These are phyloP conservation scores for Phlebiopsis gigantea DNA, from an alignment of 768 basidiomycete genomes.

Conservation along the genomic window DNA sequence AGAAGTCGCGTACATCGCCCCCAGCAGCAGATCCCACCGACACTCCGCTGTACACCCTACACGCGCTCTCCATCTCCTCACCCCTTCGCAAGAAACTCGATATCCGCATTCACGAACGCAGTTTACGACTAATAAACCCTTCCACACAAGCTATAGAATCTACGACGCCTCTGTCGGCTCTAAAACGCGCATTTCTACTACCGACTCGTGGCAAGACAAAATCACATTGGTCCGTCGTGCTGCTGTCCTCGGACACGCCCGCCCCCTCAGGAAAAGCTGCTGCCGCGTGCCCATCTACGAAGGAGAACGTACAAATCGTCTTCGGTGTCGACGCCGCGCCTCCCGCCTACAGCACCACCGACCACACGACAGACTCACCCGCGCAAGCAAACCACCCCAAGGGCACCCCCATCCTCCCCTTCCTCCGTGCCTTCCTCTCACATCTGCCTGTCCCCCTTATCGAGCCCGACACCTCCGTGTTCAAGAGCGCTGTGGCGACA, in stretches of 20 bases:
- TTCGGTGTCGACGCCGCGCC: conserved; percentile 65
- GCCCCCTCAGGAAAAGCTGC: conserved; percentile 28
- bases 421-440: conserved; percentile 47
- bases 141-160: conserved; percentile 44
- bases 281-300: conserved; percentile 20
- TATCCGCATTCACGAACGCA: conserved; percentile 46
- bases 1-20: conserved; percentile 1
- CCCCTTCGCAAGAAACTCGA: conserved; percentile 76
- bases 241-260: conserved; percentile 53
- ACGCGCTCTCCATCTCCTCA: conserved; percentile 62
- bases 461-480: conserved; percentile 45
- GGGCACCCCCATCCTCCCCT: conserved; percentile 46
- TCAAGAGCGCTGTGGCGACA: conserved; percentile 47
- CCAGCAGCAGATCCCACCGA: conserved; percentile 25
- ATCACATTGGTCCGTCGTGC: conserved; percentile 66
- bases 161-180: conserved; percentile 40
- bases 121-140: conserved; percentile 50
- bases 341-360: conserved; percentile 40
- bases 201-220: conserved; percentile 71
- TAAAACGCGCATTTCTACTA: conserved; percentile 63
- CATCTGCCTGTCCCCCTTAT: conserved; percentile 38
- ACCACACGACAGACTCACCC: conserved; percentile 24
- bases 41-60: conserved; percentile 50
- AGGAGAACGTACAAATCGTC: conserved; percentile 43
- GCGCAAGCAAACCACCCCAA: conserved; percentile 33